Evolutionary conservation across 1,284 basidiomycete genomes (phyloP).

Genomic region (Naganishia sp.): DNA sequence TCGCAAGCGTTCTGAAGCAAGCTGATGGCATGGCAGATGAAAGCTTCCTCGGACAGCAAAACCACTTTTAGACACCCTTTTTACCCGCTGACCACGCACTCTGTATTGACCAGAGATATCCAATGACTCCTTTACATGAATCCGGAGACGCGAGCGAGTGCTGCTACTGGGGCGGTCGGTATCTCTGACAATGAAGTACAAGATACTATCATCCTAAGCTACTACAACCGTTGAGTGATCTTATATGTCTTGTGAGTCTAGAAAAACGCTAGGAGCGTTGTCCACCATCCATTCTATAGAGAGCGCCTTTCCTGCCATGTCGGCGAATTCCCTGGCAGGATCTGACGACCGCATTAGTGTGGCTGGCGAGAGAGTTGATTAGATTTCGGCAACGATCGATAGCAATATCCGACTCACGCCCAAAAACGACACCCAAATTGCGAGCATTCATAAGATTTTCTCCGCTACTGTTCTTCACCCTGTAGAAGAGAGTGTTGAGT

Average conservation of each 20-base stretch:
- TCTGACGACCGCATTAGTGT: constrained; percentile 89
- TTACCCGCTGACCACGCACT: no score
- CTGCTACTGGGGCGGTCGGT: no score
- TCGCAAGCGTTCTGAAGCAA: no score
- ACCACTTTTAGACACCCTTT: no score
- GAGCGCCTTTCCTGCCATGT: constrained; percentile 91
- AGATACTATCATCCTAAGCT: neutral
- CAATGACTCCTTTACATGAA: no score
- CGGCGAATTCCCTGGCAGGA: constrained; percentile 84
- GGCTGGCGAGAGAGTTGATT: constrained; percentile 58
- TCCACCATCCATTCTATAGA: constrained; percentile 89
- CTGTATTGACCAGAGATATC: no score
- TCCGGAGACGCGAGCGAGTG: no score
- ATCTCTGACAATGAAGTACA: neutral
- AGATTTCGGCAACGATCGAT: neutral
- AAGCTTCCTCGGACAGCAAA: no score
- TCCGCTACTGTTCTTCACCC: constrained; percentile 68
- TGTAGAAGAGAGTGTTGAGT: constrained; percentile 44
- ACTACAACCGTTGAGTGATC: constrained; percentile 19
- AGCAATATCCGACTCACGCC: constrained; percentile 68
- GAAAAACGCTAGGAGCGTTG: constrained; percentile 64
- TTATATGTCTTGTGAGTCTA: constrained; percentile 5
- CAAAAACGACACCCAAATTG: constrained; percentile 99
- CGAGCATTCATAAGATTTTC: constrained; percentile 91
- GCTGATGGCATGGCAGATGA: no score